Evolutionary conservation across 2,329 filamentous ascomycete species (phyloP).

Genomic region (Alternaria sp.): DNA sequence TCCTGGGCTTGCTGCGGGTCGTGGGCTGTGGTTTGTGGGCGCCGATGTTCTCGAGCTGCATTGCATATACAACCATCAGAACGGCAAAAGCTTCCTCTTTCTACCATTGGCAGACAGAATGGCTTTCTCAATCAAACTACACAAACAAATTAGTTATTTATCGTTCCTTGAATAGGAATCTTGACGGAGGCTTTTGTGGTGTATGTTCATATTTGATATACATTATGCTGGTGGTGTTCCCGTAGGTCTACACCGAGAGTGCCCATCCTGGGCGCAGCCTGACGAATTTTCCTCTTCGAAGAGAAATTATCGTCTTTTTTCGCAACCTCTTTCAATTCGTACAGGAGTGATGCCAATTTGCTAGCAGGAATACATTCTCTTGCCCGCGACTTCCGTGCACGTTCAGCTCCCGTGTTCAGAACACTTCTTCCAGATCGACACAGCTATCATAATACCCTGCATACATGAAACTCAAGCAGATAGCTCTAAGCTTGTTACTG

Average conservation of each 20-base stretch:
- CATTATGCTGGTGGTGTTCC: constrained; percentile 16
- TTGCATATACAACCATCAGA: constrained; percentile 12
- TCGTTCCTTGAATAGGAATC: constrained; percentile 17
- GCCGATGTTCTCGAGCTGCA: constrained; percentile 9
- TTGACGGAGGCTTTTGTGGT: constrained; percentile 19
- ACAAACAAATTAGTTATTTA: constrained; percentile 13
- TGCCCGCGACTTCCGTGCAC: not conserved
- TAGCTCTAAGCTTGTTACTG: not conserved
- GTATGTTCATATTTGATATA: constrained; percentile 12
- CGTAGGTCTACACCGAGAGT: not conserved
- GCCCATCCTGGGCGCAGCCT: not conserved
- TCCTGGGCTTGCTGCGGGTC: too few relatives aligned
- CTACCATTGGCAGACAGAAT: constrained; percentile 10
- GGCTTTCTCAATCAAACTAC: constrained; percentile 15
- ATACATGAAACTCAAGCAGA: not conserved
- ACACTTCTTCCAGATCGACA: not conserved
- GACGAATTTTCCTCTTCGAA: not conserved
- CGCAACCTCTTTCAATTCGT: not conserved
- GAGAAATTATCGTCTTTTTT: too few relatives aligned
- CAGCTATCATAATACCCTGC: not conserved
- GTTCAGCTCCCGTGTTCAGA: constrained; percentile 1
- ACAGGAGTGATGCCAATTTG: not conserved
- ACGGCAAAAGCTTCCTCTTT: constrained; percentile 6
- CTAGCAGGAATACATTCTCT: not conserved
- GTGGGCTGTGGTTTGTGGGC: not conserved